Conservation (phyloP, 345 rosid species). For the Brassica carinata region DNA sequence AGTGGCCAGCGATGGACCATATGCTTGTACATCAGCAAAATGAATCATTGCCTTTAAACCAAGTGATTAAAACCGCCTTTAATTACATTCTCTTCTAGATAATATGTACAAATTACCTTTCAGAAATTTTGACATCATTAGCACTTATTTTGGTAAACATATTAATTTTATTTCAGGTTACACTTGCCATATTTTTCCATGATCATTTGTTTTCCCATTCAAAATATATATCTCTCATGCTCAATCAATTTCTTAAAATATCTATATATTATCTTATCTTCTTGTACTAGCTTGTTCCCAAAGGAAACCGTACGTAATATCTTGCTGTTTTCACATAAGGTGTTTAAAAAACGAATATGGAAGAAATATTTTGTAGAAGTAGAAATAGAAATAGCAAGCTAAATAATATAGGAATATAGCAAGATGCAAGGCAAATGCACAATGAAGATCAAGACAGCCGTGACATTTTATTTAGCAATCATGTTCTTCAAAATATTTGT, state of each 20-base stretch:
- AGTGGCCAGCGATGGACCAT: slow-evolving; percentile 48
- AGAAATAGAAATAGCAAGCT: not conserved
- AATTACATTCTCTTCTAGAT: slow-evolving; percentile 44
- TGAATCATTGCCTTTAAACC: slow-evolving; percentile 72
- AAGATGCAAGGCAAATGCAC: not conserved
- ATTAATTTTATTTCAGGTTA: slow-evolving; percentile 21
- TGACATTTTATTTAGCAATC: not conserved
- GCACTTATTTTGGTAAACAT: slow-evolving; percentile 42
- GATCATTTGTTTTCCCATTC: not conserved
- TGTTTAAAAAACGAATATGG: not conserved
- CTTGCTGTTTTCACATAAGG: not conserved
- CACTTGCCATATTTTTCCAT: slow-evolving; percentile 22
- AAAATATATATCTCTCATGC: not conserved
- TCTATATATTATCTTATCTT: not conserved
- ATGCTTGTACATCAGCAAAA: slow-evolving; percentile 46
- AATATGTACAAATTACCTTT: slow-evolving; percentile 65
- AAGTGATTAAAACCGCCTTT: slow-evolving; percentile 46
- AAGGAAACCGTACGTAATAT: not conserved
- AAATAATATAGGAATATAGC: not conserved
- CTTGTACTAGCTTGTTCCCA: not conserved
- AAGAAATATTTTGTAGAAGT: not conserved
- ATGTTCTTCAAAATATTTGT: too few species aligned
- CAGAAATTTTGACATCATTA: slow-evolving; percentile 38
- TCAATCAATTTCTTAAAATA: not conserved
- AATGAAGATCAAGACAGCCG: not conserved